Conservation (phyloP, 805 yeast genomes). For the Priceomyces melissophilus region DNA sequence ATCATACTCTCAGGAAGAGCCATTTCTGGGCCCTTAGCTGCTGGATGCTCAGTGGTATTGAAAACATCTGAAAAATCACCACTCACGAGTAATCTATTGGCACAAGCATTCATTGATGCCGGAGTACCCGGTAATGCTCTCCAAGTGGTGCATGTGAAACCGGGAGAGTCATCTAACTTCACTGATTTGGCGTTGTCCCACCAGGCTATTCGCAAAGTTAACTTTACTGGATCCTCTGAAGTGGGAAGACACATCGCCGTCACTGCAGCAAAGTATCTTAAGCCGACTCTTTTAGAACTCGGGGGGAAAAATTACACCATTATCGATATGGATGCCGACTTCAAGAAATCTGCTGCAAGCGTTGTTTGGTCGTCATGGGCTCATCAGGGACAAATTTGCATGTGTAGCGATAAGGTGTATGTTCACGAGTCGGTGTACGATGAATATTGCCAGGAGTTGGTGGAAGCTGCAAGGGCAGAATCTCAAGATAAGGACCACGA, state of each 20-base stretch:
- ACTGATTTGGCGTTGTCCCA: constrained; percentile 25
- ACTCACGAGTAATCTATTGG: constrained; percentile 25
- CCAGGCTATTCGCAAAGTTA: constrained; percentile 29
- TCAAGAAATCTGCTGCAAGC: constrained; percentile 25
- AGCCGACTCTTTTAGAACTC: constrained; percentile 42
- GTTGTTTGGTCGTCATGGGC: constrained; percentile 35
- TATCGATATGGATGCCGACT: constrained; percentile 30
- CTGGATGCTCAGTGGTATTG: constrained; percentile 46
- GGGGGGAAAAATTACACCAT: constrained; percentile 44
- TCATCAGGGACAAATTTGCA: constrained; percentile 48
- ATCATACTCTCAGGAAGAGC: constrained; percentile 37
- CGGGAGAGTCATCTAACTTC: constrained; percentile 21
- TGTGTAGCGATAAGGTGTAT: constrained; percentile 40
- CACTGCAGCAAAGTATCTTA: constrained; percentile 33
- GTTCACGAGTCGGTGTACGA: constrained; percentile 34
- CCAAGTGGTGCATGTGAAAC: constrained; percentile 29
- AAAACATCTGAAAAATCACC: constrained; percentile 43
- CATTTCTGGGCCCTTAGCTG: constrained; percentile 43
- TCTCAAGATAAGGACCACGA: constrained; percentile 15
- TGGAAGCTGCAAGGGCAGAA: constrained; percentile 11
- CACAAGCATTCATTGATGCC: constrained; percentile 30
- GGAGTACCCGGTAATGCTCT: constrained; percentile 37
- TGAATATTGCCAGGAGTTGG: constrained; percentile 18
- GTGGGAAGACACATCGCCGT: constrained; percentile 36
- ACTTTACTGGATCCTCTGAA: constrained; percentile 45